A percentile compares a stretch with the other conserved stretches of the same genome.
phyloP scores from a whole-genome alignment of 768 basidiomycete genomes.

The Cystobasidium onofrii region DNA sequence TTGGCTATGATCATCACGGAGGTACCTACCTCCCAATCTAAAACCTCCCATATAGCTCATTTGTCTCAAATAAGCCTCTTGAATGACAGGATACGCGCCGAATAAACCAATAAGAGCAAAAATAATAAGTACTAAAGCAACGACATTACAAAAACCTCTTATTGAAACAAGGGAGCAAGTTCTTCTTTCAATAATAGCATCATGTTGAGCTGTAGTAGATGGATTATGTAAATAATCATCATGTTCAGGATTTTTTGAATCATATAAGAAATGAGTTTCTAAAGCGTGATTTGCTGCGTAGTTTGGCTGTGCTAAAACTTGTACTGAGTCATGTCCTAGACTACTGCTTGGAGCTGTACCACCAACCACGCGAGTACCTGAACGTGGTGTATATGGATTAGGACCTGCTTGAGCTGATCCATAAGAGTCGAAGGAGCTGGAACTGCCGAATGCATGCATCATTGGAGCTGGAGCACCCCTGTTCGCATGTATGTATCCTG shows the following conservation, averaged over 20 bases:
- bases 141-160: conserved; percentile 74
- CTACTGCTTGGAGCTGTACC: not conserved
- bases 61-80: conserved; percentile 49
- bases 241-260: conserved; percentile 17
- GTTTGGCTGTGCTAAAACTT: not conserved
- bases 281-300: conserved; percentile 8
- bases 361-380: not conserved
- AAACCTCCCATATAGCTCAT: not conserved
- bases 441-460: not conserved
- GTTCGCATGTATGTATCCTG: too few relatives aligned
- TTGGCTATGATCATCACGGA: too few relatives aligned
- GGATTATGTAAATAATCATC: conserved; percentile 29
- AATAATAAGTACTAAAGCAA: conserved; percentile 62
- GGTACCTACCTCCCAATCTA: not conserved
- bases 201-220: not conserved
- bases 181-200: conserved; percentile 4
- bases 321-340: not conserved
- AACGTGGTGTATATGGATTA: not conserved
- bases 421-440: not conserved
- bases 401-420: not conserved
- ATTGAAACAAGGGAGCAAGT: conserved; percentile 55
- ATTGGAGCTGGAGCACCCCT: not conserved
- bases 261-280: conserved; percentile 25
- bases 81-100: conserved; percentile 77
- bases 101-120: conserved; percentile 67